Conservation (phyloP, 176 grass and related monocot species). For the Puya raimondii region DNA sequence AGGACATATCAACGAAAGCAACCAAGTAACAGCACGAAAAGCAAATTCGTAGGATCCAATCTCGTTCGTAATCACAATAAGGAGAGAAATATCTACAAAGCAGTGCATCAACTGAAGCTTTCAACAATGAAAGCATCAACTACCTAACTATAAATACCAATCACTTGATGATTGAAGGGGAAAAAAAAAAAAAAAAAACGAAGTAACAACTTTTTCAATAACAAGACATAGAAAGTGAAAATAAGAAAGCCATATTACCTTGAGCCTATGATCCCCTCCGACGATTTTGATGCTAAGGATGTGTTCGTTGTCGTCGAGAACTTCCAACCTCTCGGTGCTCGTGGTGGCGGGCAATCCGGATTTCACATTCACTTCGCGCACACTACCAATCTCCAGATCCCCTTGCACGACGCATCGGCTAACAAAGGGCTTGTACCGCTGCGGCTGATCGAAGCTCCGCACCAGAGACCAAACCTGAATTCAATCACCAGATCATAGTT, state of each 20-base stretch:
- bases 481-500: no score
- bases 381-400: conserved; percentile 57
- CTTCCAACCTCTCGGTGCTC: conserved; percentile 62
- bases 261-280: conserved; percentile 72
- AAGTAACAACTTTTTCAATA: no score
- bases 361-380: conserved; percentile 74
- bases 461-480: conserved; percentile 76
- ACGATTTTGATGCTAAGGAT: conserved; percentile 74
- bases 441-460: conserved; percentile 85
- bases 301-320: conserved; percentile 67
- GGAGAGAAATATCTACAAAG: background rate
- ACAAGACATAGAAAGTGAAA: background rate
- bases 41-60: background rate
- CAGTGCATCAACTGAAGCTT: background rate
- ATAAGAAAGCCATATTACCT: conserved; percentile 20
- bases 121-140: background rate
- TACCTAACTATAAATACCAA: background rate
- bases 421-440: conserved; percentile 86
- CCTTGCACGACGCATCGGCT: conserved; percentile 64
- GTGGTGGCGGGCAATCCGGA: conserved; percentile 79
- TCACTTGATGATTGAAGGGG: background rate
- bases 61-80: background rate
- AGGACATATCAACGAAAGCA: background rate
- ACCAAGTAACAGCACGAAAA: background rate
- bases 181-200: background rate